phyloP scores from a whole-genome alignment of 2,329 filamentous ascomycete species.

The Colletotrichum somersetense region DNA sequence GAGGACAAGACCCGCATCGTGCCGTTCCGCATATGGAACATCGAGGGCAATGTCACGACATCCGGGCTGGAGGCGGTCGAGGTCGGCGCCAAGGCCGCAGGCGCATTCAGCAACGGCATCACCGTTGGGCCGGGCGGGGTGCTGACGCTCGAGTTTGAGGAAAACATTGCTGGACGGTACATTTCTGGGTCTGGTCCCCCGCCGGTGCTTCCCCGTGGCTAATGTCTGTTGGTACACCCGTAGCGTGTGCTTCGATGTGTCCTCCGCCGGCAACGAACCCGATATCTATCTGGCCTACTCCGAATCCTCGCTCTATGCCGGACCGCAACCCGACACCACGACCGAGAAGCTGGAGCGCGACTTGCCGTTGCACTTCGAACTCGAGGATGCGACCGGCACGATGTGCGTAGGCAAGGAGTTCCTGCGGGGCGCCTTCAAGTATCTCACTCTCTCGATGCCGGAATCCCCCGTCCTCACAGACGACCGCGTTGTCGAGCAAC shows the following conservation, averaged over 20 bases:
- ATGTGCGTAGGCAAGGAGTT: constrained; percentile 50
- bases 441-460: constrained; percentile 56
- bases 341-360: constrained; percentile 45
- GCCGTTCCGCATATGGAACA: constrained; percentile 50
- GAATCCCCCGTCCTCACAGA: constrained; percentile 51
- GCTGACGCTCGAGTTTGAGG: constrained; percentile 55
- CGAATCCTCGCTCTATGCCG: constrained; percentile 44
- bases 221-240: not conserved
- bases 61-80: constrained; percentile 23
- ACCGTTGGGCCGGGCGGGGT: constrained; percentile 50
- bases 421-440: constrained; percentile 59
- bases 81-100: constrained; percentile 30
- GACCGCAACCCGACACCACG: constrained; percentile 44
- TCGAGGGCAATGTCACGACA: constrained; percentile 50
- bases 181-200: not conserved
- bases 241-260: constrained; percentile 53
- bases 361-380: constrained; percentile 46
- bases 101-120: constrained; percentile 42
- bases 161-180: constrained; percentile 57
- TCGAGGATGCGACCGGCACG: constrained; percentile 47
- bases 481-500: not conserved
- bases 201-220: constrained; percentile 6
- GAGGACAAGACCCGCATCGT: constrained; percentile 51
- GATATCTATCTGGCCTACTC: constrained; percentile 45
- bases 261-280: constrained; percentile 47